Evolutionary conservation across 345 rosid species (phyloP).

Genomic region (Gossypium mustelinum): DNA sequence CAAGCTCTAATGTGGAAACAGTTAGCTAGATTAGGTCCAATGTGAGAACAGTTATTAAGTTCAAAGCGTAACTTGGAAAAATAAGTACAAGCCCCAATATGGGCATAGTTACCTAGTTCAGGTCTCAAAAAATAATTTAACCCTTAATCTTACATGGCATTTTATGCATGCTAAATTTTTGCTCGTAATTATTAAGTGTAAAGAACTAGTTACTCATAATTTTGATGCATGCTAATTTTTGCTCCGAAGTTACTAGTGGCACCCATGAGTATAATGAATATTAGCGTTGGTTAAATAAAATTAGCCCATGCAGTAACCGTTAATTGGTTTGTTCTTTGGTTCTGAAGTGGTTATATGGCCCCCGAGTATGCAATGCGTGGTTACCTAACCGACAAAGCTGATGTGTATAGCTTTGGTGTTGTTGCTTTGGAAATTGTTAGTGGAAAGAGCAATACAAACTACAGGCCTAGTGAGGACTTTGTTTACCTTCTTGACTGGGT

Average conservation of each 20-base stretch:
- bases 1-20: too few species aligned
- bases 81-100: too few species aligned
- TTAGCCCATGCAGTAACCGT: background rate
- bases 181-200: background rate
- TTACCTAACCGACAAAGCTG: constrained; percentile 40
- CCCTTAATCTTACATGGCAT: too few species aligned
- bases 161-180: background rate
- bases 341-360: constrained; percentile 44
- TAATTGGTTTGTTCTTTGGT: background rate
- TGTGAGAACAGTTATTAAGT: too few species aligned
- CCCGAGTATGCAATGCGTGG: constrained; percentile 52
- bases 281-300: background rate
- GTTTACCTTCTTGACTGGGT: constrained; percentile 52
- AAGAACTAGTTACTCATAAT: background rate
- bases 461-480: constrained; percentile 26
- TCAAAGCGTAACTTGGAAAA: too few species aligned
- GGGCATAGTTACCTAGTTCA: too few species aligned
- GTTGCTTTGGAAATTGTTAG: constrained; percentile 44
- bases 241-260: background rate
- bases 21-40: too few species aligned
- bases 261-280: background rate
- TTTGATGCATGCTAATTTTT: background rate
- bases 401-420: constrained; percentile 45
- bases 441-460: constrained; percentile 38
- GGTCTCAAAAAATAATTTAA: too few species aligned